Evolutionary conservation across 108 stramenopile species (phyloP), one percentile per base, ranked within the genome.

Genomic region (Nitzschia sp.): DNA sequence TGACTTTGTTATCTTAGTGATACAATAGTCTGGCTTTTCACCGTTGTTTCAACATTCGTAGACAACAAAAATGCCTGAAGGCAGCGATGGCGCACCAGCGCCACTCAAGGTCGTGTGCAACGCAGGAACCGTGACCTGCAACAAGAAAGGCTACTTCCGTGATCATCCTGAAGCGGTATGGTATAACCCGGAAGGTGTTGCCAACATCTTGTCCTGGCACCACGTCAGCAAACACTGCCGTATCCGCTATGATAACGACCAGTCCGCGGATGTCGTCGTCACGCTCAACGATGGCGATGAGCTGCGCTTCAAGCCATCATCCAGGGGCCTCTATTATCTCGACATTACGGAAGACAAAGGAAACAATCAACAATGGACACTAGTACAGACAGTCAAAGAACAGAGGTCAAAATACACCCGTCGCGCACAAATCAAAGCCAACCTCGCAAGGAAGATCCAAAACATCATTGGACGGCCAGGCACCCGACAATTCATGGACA

Each of bases 141-240:
- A 33, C 28, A 22, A 31, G 2, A 9, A 45, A n/a, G 75, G 82
- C 15, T 6, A 45, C 38, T 31, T 84, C n/a, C 72, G 55, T 8
- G 69, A 68, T 27, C 23, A 23, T 6, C 38, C 38, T 6, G 62
- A 45, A 23, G 1, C 21, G 6, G 78, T 85, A 16, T 85, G 84
- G 80, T 68, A 50, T 33, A 41, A 84, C 63, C 71, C 61, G 8
- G 53, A 66, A 0, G 71, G 75, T 17, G 72, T 80, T 44, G 79
- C 77, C 1, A 77, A 84, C 69, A 78, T 84, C 21, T 44, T 84
- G 2, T 78, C 76, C 31, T 48, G 80, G 27, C 1, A 44, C 17
- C 32, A 28, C 29, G 60, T 79, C 0, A 44, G 68, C 44, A n/a
- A 68, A 16, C n/a, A 31, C 1, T 68, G 16, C 46, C 53, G 38